These are phyloP conservation scores for Alternaria alternata DNA, from an alignment of 2,329 filamentous ascomycete genomes.

Conservation along the genomic window DNA sequence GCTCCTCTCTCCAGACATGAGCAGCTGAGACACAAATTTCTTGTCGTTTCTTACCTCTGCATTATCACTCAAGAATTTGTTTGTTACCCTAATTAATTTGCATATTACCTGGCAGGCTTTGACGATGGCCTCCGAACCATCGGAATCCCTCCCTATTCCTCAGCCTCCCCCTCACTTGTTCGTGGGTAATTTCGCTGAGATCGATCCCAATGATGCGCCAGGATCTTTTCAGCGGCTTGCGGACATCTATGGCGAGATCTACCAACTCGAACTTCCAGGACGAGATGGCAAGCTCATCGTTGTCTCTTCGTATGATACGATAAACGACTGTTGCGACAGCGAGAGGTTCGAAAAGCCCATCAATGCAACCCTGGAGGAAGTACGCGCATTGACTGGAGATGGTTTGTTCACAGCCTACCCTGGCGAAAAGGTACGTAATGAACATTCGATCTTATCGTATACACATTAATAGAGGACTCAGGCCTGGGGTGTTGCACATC, in stretches of 20 bases:
- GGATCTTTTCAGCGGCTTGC: slow-evolving; percentile 10
- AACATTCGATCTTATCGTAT: background rate
- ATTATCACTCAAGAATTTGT: background rate
- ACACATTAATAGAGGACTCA: background rate
- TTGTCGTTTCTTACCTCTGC: background rate
- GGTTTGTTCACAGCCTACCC: slow-evolving; percentile 16
- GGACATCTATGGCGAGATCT: slow-evolving; percentile 18
- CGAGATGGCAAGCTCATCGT: slow-evolving; percentile 11
- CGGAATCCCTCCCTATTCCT: slow-evolving; percentile 11
- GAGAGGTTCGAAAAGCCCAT: slow-evolving; percentile 13
- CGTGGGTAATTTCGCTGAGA: slow-evolving; percentile 10
- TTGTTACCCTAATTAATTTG: background rate
- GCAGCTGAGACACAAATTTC: background rate
- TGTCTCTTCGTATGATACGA: slow-evolving; percentile 14
- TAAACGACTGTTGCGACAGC: slow-evolving; percentile 13
- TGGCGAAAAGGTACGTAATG: slow-evolving; percentile 3
- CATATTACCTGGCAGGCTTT: background rate
- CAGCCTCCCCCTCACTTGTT: slow-evolving; percentile 13
- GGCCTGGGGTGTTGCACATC: slow-evolving; percentile 12
- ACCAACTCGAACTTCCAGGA: slow-evolving; percentile 10
- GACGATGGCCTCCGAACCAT: slow-evolving; percentile 8
- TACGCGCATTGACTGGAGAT: slow-evolving; percentile 11
- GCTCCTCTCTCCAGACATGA: background rate
- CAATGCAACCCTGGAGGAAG: slow-evolving; percentile 12
- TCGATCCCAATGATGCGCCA: slow-evolving; percentile 8